Evolutionary conservation across 129 eudicot genomes (phyloP).

Genomic region (Flaveria brownii): DNA sequence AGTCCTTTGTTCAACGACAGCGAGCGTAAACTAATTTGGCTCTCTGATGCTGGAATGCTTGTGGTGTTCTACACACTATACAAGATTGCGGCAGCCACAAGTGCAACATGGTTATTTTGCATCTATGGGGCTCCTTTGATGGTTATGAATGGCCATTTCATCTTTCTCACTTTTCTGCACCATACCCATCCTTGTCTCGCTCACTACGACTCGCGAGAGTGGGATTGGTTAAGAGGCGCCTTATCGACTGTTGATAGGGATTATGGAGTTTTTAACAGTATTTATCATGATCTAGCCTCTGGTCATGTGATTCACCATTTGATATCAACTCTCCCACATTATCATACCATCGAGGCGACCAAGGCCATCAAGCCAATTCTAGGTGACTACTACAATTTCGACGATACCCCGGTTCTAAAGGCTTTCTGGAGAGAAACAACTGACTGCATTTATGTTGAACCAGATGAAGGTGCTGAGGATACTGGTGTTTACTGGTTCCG

Average conservation of each 20-base stretch:
- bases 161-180: slow-evolving; percentile 20
- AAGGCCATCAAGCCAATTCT: slow-evolving; percentile 40
- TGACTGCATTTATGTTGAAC: slow-evolving; percentile 37
- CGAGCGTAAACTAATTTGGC: slow-evolving; percentile 22
- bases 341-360: slow-evolving; percentile 37
- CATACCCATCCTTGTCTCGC: slow-evolving; percentile 26
- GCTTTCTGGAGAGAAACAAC: slow-evolving; percentile 36
- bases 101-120: slow-evolving; percentile 25
- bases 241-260: slow-evolving; percentile 22
- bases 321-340: slow-evolving; percentile 41
- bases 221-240: slow-evolving; percentile 30
- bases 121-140: slow-evolving; percentile 25
- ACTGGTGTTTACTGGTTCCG: slow-evolving; percentile 44
- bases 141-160: slow-evolving; percentile 21
- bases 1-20: slow-evolving; percentile 21
- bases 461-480: slow-evolving; percentile 21
- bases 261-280: slow-evolving; percentile 21
- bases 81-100: slow-evolving; percentile 11
- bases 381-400: slow-evolving; percentile 41
- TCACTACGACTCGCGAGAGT: slow-evolving; percentile 21
- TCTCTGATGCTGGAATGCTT: slow-evolving; percentile 19
- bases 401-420: slow-evolving; percentile 30
- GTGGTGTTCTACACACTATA: slow-evolving; percentile 4
- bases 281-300: slow-evolving; percentile 19
- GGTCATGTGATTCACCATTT: slow-evolving; percentile 36